Percentiles rank a stretch among this genome's conserved stretches.
These are phyloP conservation scores for Phaseolus coccineus DNA, from an alignment of 331 rosid species.

Conservation along the genomic window DNA sequence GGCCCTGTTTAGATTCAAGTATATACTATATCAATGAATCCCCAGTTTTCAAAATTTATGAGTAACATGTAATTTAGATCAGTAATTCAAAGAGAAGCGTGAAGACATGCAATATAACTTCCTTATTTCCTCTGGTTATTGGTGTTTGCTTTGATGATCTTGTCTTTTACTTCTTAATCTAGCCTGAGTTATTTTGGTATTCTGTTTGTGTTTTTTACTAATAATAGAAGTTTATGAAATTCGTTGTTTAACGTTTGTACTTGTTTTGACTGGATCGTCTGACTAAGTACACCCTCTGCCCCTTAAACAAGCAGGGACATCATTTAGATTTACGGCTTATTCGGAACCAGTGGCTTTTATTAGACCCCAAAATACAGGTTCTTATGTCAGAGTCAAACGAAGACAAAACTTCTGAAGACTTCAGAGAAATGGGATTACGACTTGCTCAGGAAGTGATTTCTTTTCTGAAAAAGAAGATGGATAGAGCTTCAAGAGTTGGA, in stretches of 20 bases:
- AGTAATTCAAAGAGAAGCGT: neutral
- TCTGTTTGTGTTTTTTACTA: neutral
- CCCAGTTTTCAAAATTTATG: conserved; percentile 11
- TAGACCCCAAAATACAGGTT: conserved; percentile 81
- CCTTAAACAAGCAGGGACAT: conserved; percentile 67
- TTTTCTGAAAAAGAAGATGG: conserved; percentile 78
- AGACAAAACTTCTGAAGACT: conserved; percentile 84
- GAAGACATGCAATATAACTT: neutral
- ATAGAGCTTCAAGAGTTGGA: conserved; percentile 72
- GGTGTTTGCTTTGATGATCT: conserved; percentile 7
- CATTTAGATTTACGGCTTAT: conserved; percentile 89
- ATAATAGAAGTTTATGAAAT: neutral
- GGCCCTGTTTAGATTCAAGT: conserved; percentile 9
- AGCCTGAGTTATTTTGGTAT: neutral
- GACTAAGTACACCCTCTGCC: conserved; percentile 13
- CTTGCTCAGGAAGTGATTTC: conserved; percentile 77
- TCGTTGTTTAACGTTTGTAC: conserved; percentile 19
- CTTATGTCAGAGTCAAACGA: conserved; percentile 86
- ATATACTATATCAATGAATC: conserved; percentile 6
- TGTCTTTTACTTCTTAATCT: conserved; percentile 21
- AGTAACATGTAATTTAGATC: conserved; percentile 1
- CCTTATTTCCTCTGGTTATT: neutral
- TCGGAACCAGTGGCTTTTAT: conserved; percentile 86
- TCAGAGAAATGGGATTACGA: conserved; percentile 88
- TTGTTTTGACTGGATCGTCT: conserved; percentile 27